These are phyloP conservation scores for Phytopythium oedochilum DNA, from an alignment of 352 stramenopile genomes.

Conservation along the genomic window DNA sequence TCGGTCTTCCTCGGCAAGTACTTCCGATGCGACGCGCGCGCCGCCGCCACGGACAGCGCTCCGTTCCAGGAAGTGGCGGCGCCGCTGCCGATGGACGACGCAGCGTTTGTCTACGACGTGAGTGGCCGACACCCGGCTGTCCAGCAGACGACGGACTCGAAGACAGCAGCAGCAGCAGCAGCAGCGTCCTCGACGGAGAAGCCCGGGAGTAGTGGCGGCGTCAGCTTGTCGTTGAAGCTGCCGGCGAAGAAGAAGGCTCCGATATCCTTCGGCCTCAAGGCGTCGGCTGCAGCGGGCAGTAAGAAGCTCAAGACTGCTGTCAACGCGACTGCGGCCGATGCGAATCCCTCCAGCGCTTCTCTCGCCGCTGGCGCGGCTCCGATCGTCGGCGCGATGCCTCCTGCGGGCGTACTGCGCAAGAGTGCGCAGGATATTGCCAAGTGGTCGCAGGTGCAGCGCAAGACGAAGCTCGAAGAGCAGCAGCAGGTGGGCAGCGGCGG, in stretches of 20 bases:
- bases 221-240: constrained; percentile 42
- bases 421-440: constrained; percentile 78
- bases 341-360: not conserved
- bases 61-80: constrained; percentile 49
- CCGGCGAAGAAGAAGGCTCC: constrained; percentile 51
- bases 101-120: constrained; percentile 20
- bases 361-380: constrained; percentile 10
- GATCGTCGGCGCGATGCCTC: constrained; percentile 6
- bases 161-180: not conserved
- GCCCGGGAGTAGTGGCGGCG: not conserved
- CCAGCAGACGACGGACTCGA: constrained; percentile 1
- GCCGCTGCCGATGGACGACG: constrained; percentile 43
- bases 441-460: constrained; percentile 62
- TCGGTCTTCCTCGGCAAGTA: constrained; percentile 68
- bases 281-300: constrained; percentile 3
- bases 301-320: constrained; percentile 1
- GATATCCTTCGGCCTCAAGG: constrained; percentile 66
- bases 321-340: not conserved
- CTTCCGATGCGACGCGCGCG: constrained; percentile 32
- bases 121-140: not conserved
- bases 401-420: constrained; percentile 53
- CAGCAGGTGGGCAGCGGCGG: not conserved
- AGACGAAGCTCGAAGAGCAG: constrained; percentile 19
- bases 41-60: constrained; percentile 10
- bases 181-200: not conserved